Evolutionary conservation across 257 asterid species (phyloP), one percentile per base, ranked within the genome.

Genomic region (Anisodus acutangulus): DNA sequence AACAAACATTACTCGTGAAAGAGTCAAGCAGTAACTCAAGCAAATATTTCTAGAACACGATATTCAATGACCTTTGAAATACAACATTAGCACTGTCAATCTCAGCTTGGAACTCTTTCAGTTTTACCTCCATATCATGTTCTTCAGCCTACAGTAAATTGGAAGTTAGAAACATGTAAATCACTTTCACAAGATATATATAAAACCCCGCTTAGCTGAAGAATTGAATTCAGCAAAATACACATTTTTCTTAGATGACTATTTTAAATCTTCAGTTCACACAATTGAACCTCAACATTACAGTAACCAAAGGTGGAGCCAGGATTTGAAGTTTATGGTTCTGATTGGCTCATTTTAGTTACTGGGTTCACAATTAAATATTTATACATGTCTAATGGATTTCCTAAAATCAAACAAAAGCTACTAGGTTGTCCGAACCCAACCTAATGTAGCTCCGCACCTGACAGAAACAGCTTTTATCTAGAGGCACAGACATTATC

Each of bases 61-160:
- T 35, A 31, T 60, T 22, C 12, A 55, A 41, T 83, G 86, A 95
- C 99, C 98, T 96, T 82, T 85, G 91, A 87, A 80, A 70, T 78
- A 81, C 74, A 82, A 17, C 84, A 59, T 87, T 84, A 68, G 89
- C 95, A 82, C 91, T 88, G 22, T 89, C 90, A 70, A 93, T 86
- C 84, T 90, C 92, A 82, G 60, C 86, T 88, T 93, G 95, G 85
- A 97, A 93, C 85, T 87, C 90, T 88, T 83, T 89, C 31, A 91
- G 78, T 84, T 79, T 93, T 87, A 87, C 91, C 89, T 91, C 93
- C 91, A 93, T 88, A 89, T 92, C 97, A 84, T 60, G 90, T 82
- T 92, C 97, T 89, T 94, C 99, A 69, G 94, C 98, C 99, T 95
- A 85, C 68, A 88, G 84, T 55, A 86, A 89, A 86, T 83, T 84